phyloP scores from a whole-genome alignment of 768 basidiomycete genomes.

The Termitomyces sp. region DNA sequence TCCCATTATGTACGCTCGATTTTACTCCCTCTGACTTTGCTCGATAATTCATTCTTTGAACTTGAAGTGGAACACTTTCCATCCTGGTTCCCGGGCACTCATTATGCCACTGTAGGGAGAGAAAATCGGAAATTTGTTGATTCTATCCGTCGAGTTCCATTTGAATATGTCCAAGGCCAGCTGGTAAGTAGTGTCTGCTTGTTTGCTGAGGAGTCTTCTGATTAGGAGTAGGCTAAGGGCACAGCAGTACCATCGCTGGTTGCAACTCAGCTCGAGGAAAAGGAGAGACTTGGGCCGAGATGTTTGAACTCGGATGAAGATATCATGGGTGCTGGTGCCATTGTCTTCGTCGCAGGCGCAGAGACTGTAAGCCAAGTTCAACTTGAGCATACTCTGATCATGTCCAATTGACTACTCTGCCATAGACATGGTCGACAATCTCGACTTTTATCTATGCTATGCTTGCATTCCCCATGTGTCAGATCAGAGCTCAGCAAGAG shows the following conservation, averaged over 20 bases:
- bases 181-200: conserved; percentile 20
- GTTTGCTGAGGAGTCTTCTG: background rate
- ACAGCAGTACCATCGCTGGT: conserved; percentile 18
- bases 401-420: background rate
- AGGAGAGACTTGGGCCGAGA: background rate
- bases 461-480: conserved; percentile 31
- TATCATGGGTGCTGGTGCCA: conserved; percentile 15
- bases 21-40: conserved; percentile 20
- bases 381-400: background rate
- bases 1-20: conserved; percentile 23
- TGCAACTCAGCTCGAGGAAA: conserved; percentile 9
- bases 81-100: conserved; percentile 20
- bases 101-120: conserved; percentile 16
- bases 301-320: conserved; percentile 6
- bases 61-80: background rate
- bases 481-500: conserved; percentile 33
- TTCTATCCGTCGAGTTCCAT: conserved; percentile 24
- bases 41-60: conserved; percentile 4
- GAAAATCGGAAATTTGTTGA: conserved; percentile 8
- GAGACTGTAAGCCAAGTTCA: conserved; percentile 24
- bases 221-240: conserved; percentile 11
- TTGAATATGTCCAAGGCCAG: conserved; percentile 22
- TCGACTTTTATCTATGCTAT: conserved; percentile 34
- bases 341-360: conserved; percentile 23
- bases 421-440: conserved; percentile 26